Base-by-base conservation (phyloP, 2,329 filamentous ascomycete species). In the Tolypocladium capitatum region DNA sequence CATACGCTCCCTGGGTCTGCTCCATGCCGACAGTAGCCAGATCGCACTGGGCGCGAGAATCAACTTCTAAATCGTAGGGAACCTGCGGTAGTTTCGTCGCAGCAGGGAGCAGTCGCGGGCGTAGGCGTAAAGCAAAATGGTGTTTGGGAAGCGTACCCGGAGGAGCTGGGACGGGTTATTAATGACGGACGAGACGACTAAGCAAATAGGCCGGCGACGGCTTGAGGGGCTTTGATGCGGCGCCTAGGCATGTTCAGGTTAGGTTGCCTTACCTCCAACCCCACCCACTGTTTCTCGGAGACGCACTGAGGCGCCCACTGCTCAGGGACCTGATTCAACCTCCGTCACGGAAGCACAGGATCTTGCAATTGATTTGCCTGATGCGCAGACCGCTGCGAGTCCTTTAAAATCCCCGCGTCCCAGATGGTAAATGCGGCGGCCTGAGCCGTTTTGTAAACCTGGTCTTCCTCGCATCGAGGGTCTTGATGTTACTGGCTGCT, bases 111-210 rank as follows among this genome's bases (percentile, higher is more conserved):
- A 9, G 42, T 38, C 24, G n/a, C 21, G 38, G 38, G 9, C 24
- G 14, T 24, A 30, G 24, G 38, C 27, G 38, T 24, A 42, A 28
- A 18, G 24, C 24, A 30, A 42, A 30, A 1, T 21, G 24, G 16
- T 8, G n/a, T 21, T n/a, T 21, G 43, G 46, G 36, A 44, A 49
- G 24, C 33, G 43, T 18, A 28, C 30, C 45, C 51, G 47, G 48
- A 52, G 48, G 48, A 49, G 50, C 50, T 52, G 52, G 48, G 46
- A 49, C 31, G 46, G 51, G 46, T 49, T 49, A 53, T 38, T 49
- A 48, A 53, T 53, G 51, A 47, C 51, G 46, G 43, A 36, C 43
- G 44, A 24, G 21, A 31, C 20, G 43, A 42, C 36, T 43, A 38
- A 20, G 38, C 33, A 35, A 46, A 34, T 18, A 20, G 34, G 36